Percentiles rank a stretch among this genome's conserved stretches.
phyloP scores from a whole-genome alignment of 2,329 filamentous ascomycete species.

The Fusarium coicis region DNA sequence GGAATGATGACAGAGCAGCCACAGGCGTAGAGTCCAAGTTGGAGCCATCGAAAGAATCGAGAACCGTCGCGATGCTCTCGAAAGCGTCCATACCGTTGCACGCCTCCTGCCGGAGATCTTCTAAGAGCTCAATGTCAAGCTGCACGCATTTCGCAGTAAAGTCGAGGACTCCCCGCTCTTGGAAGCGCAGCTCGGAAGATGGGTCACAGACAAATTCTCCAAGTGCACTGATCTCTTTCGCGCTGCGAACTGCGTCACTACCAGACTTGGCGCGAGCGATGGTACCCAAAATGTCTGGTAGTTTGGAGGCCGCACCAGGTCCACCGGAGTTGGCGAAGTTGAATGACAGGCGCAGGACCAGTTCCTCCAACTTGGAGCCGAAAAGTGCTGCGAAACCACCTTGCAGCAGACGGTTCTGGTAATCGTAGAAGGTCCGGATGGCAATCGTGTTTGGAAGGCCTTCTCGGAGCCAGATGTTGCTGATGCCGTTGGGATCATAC shows the following conservation, averaged over 20 bases:
- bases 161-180: constrained; percentile 62
- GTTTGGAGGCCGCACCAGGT: constrained; percentile 53
- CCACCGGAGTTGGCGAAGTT: constrained; percentile 57
- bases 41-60: constrained; percentile 45
- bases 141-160: constrained; percentile 62
- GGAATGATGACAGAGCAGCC: constrained; percentile 56
- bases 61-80: constrained; percentile 52
- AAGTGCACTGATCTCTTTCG: constrained; percentile 60
- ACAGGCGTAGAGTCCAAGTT: constrained; percentile 52
- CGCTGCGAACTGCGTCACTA: constrained; percentile 56
- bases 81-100: constrained; percentile 67
- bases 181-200: constrained; percentile 58
- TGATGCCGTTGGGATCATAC: constrained; percentile 21
- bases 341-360: constrained; percentile 64
- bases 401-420: constrained; percentile 63
- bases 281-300: constrained; percentile 43
- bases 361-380: constrained; percentile 62
- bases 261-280: constrained; percentile 50
- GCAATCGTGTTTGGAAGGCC: constrained; percentile 60
- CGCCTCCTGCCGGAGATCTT: constrained; percentile 63
- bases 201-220: constrained; percentile 61
- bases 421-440: constrained; percentile 63
- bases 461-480: constrained; percentile 58
- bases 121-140: constrained; percentile 63
- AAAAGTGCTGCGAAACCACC: constrained; percentile 62